Evolutionary conservation across 108 stramenopile species (phyloP).

Genomic region (Cyclotella sp.): DNA sequence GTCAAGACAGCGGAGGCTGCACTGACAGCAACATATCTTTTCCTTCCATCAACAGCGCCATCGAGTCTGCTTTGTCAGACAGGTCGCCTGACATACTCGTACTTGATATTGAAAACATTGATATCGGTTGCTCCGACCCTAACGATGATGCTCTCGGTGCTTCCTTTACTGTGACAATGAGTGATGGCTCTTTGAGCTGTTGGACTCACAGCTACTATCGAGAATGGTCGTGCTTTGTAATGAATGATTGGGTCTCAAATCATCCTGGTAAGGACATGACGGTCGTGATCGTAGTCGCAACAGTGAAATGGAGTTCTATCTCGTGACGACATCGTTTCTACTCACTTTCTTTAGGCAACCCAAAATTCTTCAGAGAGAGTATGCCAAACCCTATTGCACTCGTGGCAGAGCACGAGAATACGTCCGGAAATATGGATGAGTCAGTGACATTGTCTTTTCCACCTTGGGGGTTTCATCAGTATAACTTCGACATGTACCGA

Average conservation of each 20-base stretch:
- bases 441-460: conserved; percentile 31
- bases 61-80: neutral
- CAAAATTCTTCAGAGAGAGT: conserved; percentile 7
- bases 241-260: conserved; percentile 24
- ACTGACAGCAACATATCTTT: neutral
- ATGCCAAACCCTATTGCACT: conserved; percentile 19
- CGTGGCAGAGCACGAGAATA: conserved; percentile 29
- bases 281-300: too few species aligned
- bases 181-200: conserved; percentile 1
- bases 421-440: conserved; percentile 30
- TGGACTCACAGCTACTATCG: conserved; percentile 32
- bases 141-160: conserved; percentile 20
- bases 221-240: conserved; percentile 28
- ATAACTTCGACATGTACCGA: conserved; percentile 28
- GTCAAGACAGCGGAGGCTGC: conserved; percentile 14
- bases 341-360: neutral
- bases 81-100: conserved; percentile 5
- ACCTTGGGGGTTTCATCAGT: conserved; percentile 28
- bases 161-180: conserved; percentile 19
- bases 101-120: conserved; percentile 4
- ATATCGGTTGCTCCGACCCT: conserved; percentile 4
- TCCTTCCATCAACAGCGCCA: conserved; percentile 9
- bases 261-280: conserved; percentile 37
- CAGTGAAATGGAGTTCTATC: too few species aligned
- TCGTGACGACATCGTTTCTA: too few species aligned